These are phyloP conservation scores for Starmera dryadoides DNA, from an alignment of 805 yeast genomes.

Conservation along the genomic window DNA sequence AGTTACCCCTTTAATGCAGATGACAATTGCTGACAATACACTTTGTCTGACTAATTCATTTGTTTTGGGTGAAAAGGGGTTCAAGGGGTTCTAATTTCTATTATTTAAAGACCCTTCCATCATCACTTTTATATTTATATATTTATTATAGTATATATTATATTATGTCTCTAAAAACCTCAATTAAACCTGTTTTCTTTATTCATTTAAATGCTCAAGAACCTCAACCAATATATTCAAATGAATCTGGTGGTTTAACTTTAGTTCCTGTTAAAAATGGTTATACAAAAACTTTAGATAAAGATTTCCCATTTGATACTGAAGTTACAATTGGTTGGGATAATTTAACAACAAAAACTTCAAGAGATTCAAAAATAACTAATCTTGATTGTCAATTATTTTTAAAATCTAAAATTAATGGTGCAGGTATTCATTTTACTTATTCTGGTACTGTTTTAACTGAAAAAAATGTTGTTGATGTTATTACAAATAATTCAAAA, in stretches of 20 bases:
- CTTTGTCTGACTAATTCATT: too few species aligned
- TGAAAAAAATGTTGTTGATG: conserved; percentile 27
- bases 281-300: conserved; percentile 28
- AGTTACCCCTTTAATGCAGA: too few species aligned
- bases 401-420: conserved; percentile 34
- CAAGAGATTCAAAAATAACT: conserved; percentile 20
- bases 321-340: conserved; percentile 36
- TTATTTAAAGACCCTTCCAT: too few species aligned
- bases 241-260: conserved; percentile 19
- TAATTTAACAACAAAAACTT: conserved; percentile 31
- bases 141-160: too few species aligned
- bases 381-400: conserved; percentile 44
- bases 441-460: conserved; percentile 44
- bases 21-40: too few species aligned
- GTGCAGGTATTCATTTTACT: conserved; percentile 32
- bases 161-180: background rate
- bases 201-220: conserved; percentile 28
- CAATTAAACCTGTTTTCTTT: conserved; percentile 28
- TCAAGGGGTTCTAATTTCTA: too few species aligned
- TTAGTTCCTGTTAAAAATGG: conserved; percentile 28
- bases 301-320: conserved; percentile 30
- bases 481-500: conserved; percentile 25
- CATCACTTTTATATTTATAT: too few species aligned
- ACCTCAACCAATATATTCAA: conserved; percentile 22
- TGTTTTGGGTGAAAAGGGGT: too few species aligned